A percentile compares a stretch with the other conserved stretches of the same genome.
Evolutionary conservation across 2,329 filamentous ascomycete genomes (phyloP).

Genomic region (Ampelomyces quisqualis): DNA sequence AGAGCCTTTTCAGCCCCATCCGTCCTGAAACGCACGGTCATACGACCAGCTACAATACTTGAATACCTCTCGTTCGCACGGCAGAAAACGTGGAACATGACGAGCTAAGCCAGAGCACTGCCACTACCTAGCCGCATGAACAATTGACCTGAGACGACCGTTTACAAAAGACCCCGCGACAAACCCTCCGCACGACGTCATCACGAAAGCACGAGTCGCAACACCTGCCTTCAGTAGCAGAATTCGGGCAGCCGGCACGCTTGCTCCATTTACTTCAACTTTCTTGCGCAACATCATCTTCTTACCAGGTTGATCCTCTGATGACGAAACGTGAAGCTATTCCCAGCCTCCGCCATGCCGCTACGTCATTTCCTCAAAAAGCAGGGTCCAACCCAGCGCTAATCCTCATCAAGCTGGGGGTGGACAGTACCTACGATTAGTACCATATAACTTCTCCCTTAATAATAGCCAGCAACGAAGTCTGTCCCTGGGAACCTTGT

Average conservation of each 20-base stretch:
- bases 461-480: constrained; percentile 3
- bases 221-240: no score
- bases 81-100: neutral
- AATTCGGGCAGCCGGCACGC: neutral
- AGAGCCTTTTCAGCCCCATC: neutral
- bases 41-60: neutral
- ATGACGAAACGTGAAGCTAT: constrained; percentile 1
- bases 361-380: neutral
- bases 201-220: neutral
- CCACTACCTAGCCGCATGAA: no score
- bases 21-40: neutral
- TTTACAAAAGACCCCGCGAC: neutral
- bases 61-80: neutral
- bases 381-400: constrained; percentile 5
- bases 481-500: no score
- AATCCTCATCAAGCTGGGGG: neutral
- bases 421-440: constrained; percentile 8
- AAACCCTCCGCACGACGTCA: neutral
- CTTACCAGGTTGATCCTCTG: neutral
- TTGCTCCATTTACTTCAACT: neutral
- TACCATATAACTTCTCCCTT: constrained; percentile 13
- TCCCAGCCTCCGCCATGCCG: neutral
- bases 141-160: neutral
- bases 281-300: neutral
- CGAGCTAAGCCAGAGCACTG: neutral